Conservation (phyloP, 2,329 filamentous ascomycete species). For the Colletotrichum sp. region DNA sequence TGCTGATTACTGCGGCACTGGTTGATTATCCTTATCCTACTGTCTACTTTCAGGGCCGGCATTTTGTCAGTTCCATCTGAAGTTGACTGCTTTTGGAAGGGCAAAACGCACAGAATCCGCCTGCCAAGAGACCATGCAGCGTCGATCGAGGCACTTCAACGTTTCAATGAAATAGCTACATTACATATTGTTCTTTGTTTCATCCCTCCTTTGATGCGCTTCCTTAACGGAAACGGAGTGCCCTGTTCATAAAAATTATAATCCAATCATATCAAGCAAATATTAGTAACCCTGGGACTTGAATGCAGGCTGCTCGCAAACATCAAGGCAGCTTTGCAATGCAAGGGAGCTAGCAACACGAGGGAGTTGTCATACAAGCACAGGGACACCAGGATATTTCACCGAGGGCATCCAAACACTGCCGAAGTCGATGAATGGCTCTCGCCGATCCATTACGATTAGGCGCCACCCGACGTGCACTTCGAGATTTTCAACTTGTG, state of each 20-base stretch:
- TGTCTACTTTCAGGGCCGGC: not conserved
- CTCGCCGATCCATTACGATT: not conserved
- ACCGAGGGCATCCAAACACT: not conserved
- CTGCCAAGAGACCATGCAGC: not conserved
- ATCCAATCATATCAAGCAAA: not conserved
- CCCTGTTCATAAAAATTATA: not conserved
- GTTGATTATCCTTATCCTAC: not conserved
- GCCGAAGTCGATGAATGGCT: not conserved
- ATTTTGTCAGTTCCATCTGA: not conserved
- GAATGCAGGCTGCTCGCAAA: not conserved
- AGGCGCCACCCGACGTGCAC: not conserved
- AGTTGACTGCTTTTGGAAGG: not conserved
- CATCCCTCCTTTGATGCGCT: not conserved
- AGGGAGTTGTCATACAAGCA: not conserved
- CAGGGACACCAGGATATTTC: not conserved
- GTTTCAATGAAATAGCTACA: not conserved
- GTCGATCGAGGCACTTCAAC: not conserved
- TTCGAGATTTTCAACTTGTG: not conserved
- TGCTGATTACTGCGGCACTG: conserved; percentile 16
- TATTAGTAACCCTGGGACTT: not conserved
- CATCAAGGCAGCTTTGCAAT: not conserved
- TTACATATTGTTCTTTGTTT: not conserved
- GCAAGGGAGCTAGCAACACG: not conserved
- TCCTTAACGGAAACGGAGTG: fast-evolving
- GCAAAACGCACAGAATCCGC: not conserved